phyloP scores from a whole-genome alignment of 2,329 filamentous ascomycete genomes.

The Purpureocillium lavendulum region DNA sequence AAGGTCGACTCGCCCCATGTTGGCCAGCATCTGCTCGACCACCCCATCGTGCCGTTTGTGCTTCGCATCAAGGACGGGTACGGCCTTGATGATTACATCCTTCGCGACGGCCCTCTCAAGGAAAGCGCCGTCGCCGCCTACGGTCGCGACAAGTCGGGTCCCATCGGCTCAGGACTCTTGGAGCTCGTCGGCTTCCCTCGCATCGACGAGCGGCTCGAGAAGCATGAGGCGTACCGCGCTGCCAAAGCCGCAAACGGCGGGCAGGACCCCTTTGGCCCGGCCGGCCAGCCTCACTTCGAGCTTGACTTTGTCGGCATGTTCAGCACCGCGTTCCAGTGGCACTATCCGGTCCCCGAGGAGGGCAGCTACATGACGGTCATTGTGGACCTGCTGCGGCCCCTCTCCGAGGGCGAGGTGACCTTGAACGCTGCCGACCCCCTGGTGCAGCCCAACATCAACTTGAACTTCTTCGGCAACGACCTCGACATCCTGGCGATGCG shows the following conservation, averaged over 20 bases:
- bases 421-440: conserved; percentile 49
- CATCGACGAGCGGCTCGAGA: conserved; percentile 45
- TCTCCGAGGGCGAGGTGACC: conserved; percentile 42
- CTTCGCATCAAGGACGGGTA: conserved; percentile 34
- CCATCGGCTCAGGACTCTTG: conserved; percentile 30
- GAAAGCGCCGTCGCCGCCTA: conserved; percentile 26
- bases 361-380: conserved; percentile 50
- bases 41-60: conserved; percentile 44
- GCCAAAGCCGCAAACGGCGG: conserved; percentile 32
- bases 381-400: conserved; percentile 33
- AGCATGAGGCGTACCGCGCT: conserved; percentile 35
- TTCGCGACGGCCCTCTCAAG: conserved; percentile 25
- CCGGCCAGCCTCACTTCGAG: conserved; percentile 52
- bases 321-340: conserved; percentile 37
- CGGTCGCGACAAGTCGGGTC: conserved; percentile 26
- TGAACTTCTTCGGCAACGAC: conserved; percentile 51
- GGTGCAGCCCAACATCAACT: conserved; percentile 48
- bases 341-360: conserved; percentile 27
- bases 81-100: conserved; percentile 30
- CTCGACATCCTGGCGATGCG: conserved; percentile 49
- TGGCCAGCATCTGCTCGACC: conserved; percentile 56
- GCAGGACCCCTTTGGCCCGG: conserved; percentile 45
- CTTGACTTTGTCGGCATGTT: conserved; percentile 56
- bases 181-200: conserved; percentile 48
- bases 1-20: conserved; percentile 52